Evolutionary conservation across 768 basidiomycete species (phyloP).

Genomic region (Trametes punicea): DNA sequence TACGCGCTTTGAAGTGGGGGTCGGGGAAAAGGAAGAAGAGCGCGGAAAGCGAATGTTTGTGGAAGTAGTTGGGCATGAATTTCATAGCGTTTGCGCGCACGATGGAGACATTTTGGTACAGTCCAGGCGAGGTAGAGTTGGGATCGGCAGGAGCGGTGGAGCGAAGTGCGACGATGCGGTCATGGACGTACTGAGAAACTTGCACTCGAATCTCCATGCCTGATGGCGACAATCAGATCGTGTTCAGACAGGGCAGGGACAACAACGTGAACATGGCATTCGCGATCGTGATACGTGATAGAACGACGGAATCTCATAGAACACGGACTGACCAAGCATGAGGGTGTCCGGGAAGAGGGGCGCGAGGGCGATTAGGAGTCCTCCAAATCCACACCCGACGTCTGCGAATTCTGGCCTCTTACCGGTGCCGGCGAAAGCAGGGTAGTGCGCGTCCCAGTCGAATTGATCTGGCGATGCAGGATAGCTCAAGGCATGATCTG

Average conservation of each 20-base stretch:
- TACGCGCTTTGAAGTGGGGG: constrained; percentile 96
- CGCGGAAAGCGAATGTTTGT: constrained; percentile 84
- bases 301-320: background rate
- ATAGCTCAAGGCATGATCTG: constrained; percentile 85
- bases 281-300: background rate
- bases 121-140: constrained; percentile 32
- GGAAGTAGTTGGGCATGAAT: constrained; percentile 94
- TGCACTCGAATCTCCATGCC: constrained; percentile 97
- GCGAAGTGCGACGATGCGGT: constrained; percentile 92
- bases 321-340: constrained; percentile 78
- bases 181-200: constrained; percentile 93
- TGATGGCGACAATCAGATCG: constrained; percentile 31
- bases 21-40: constrained; percentile 99
- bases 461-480: constrained; percentile 71
- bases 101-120: constrained; percentile 87
- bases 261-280: constrained; percentile 2
- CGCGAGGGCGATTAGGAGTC: constrained; percentile 83
- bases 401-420: constrained; percentile 92
- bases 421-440: constrained; percentile 52
- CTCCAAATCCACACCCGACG: constrained; percentile 97
- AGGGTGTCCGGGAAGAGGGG: constrained; percentile 88
- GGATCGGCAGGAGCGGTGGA: constrained; percentile 38
- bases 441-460: constrained; percentile 85
- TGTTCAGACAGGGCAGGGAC: background rate
- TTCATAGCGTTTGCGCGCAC: constrained; percentile 98